These are phyloP conservation scores for Phytopythium chamaehyphon DNA, from an alignment of 352 stramenopile species.

Conservation along the genomic window DNA sequence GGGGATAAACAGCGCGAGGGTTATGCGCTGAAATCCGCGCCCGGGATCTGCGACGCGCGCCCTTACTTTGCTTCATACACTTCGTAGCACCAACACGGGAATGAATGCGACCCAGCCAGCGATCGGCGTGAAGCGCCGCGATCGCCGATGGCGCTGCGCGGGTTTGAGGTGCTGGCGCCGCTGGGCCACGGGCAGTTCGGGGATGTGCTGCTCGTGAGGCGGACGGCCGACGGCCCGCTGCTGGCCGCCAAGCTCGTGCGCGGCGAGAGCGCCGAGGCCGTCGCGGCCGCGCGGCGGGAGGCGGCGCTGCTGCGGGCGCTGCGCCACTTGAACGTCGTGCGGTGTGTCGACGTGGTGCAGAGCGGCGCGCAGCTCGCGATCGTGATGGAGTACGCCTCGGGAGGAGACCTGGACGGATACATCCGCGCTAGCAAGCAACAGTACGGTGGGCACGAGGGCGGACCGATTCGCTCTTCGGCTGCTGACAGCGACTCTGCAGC, in stretches of 20 bases:
- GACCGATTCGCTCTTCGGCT: neutral
- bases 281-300: slow-evolving; percentile 23
- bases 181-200: slow-evolving; percentile 62
- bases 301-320: slow-evolving; percentile 44
- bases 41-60: too few relatives aligned
- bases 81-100: too few relatives aligned
- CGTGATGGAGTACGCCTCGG: slow-evolving; percentile 73
- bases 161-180: slow-evolving; percentile 38
- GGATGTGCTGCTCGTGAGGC: slow-evolving; percentile 43
- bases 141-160: slow-evolving; percentile 14
- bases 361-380: slow-evolving; percentile 29
- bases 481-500: neutral
- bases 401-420: slow-evolving; percentile 56
- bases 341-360: slow-evolving; percentile 47
- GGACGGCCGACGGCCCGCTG: slow-evolving; percentile 23
- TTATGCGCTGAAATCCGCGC: too few relatives aligned
- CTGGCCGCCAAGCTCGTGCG: slow-evolving; percentile 51
- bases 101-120: too few relatives aligned
- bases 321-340: slow-evolving; percentile 60
- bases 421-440: slow-evolving; percentile 16
- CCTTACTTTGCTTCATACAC: too few relatives aligned
- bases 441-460: slow-evolving; percentile 2
- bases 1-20: too few relatives aligned
- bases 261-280: slow-evolving; percentile 1
- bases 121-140: too few relatives aligned